Evolutionary conservation across 2,329 filamentous ascomycete genomes (phyloP), one percentile per base, ranked within the genome.

Genomic region (Apiospora koreana): DNA sequence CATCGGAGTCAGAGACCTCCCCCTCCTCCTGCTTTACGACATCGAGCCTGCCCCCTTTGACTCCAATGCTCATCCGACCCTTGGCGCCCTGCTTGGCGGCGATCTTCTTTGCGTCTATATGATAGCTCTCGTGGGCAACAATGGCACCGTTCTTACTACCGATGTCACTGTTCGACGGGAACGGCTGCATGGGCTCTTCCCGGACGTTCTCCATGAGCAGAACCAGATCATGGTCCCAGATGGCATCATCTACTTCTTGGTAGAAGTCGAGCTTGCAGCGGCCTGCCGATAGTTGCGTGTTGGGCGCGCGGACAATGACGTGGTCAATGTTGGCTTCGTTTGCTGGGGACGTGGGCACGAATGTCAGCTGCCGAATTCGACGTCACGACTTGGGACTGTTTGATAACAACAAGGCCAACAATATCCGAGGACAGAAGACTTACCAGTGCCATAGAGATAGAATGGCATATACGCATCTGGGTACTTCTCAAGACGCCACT

Each of bases 311-410:
- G n/a, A 80, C 76, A 28, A 85, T 80, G 54, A 83, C 77, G 71
- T 86, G 84, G n/a, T 83, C 79, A 45, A 85, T 83, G 69, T 85
- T 80, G 1, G 73, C 68, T 50, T 83, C 78, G 0, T 75, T 58
- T 2, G 74, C 73, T 74, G 68, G 21, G 41, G 21, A n/a, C n/a
- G 16, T 62, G 9, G 31, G 1, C 25, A 23, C 18, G 18, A 23
- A 28, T n/a, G 23, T 48, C 16, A 41, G 62, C n/a, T 23, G 35
- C 35, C 35, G 4, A 35, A 35, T 4, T 35, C n/a, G n/a, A n/a
- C n/a, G n/a, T n/a, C n/a, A n/a, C n/a, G n/a, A n/a, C n/a, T n/a
- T n/a, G n/a, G n/a, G n/a, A n/a, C n/a, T n/a, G n/a, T n/a, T n/a
- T n/a, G n/a, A n/a, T n/a, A n/a, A n/a, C n/a, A n/a, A n/a, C n/a